Base-by-base conservation (phyloP, 2,329 filamentous ascomycete genomes). In the Aureobasidium vineae region DNA sequence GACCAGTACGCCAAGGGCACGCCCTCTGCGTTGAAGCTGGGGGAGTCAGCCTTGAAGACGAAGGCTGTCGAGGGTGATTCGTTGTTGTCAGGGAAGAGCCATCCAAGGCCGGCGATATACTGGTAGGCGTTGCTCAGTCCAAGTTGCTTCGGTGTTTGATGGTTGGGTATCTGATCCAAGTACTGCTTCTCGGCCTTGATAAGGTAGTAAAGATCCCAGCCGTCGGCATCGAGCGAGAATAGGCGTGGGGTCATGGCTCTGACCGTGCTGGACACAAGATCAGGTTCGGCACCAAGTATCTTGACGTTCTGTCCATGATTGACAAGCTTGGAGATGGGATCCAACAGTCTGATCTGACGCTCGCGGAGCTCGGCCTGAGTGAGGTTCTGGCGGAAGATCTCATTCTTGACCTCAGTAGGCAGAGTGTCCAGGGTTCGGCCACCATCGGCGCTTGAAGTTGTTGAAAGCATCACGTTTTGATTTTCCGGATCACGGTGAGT, bases 321-420 rank as follows among this genome's bases (percentile, higher is more conserved):
- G 28, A 52, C 40, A 52, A 63, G 59, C 31, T 52, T 49, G 45
- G 59, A 33, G 59, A 63, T 40, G 43, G 59, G 59, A 63, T 26
- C 43, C 43, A 63, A 40, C 28, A 63, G 59, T 61, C 57, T 61
- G 26, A 16, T 49, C 11, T 61, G 57, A 41, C 57, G 57, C 31
- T 45, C 21, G 26, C 15, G 45, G 31, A 38, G 59, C 45, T 63
- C 43, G 28, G 11, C 45, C 28, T 40, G 36, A 40, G 43, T 49
- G 15, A 63, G 33, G 28, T 60, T 40, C 33, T 60, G 56, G 23
- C 40, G 56, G 28, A 61, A 61, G 26, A 61, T 61, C 41, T 47
- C 10, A 41, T 61, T 49, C 57, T 61, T 61, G 41, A 61, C 38
- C 28, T 49, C 40, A 33, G 43, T 21, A 23, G 57, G 57, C 19